Evolutionary conservation across 306 rosid species (phyloP), one percentile per base, ranked within the genome.

Genomic region (Cyamopsis tetragonoloba): DNA sequence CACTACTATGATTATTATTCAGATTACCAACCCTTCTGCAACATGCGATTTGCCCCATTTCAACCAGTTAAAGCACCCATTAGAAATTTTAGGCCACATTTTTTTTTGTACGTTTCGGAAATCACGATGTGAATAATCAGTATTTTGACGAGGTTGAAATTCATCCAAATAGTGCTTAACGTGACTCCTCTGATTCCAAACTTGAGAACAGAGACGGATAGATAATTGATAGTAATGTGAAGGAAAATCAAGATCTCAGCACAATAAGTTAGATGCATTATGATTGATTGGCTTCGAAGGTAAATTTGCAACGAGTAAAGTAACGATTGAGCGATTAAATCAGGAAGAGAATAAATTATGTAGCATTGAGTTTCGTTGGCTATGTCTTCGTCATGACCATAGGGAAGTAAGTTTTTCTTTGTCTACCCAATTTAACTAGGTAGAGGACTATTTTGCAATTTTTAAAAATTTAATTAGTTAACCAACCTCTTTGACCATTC

Each of bases 131-230:
- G 75, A 4, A 75, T 4, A 13, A 80, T 18, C 4, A 80, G 55
- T 0, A 49, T 63, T 1, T 5, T 66, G 2, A 74, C 77, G 1
- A 80, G 46, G 34, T 64, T 80, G 61, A 80, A 31, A 14, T 80
- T 80, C 3, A 74, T 80, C 71, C 73, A 53, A 26, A 75, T 74
- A 3, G 77, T 56, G 24, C 74, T 14, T 32, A 80, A 26, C 0
- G 84, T 77, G 7, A 70, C 2, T 6, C 84, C 84, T 75, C 10
- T 58, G 62, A 80, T 80, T n/a, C 84, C 80, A 1, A 80, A 44
- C 0, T 41, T 4, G 12, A 80, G 71, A 2, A 49, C 50, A 12
- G 18, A 20, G 27, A 79, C 77, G 3, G 75, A 51, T 1, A 80
- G 66, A 56, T 75, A 75, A 7, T 80, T 80, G 20, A 75, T 70